phyloP scores from a whole-genome alignment of 1,139 yeast species.

The Kodamaea fungicola region DNA sequence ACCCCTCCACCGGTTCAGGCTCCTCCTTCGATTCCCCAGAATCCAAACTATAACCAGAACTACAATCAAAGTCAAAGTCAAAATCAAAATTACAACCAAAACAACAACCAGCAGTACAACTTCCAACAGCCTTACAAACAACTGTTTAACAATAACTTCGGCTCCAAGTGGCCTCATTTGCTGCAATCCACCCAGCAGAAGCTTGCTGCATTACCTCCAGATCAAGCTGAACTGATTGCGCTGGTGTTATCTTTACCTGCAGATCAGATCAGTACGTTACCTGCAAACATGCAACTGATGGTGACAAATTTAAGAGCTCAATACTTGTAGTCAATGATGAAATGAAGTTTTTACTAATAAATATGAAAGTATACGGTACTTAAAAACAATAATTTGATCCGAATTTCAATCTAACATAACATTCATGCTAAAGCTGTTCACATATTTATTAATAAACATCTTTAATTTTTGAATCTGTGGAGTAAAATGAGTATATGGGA shows the following conservation, averaged over 20 bases:
- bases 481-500: too few species aligned
- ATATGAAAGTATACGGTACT: too few species aligned
- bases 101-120: conserved; percentile 8
- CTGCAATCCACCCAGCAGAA: conserved; percentile 49
- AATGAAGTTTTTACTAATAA: too few species aligned
- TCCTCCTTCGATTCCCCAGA: conserved; percentile 6
- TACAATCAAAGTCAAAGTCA: conserved; percentile 4
- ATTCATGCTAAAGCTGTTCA: too few species aligned
- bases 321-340: conserved; percentile 31
- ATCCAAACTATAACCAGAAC: conserved; percentile 8
- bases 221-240: conserved; percentile 61
- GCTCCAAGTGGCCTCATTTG: conserved; percentile 45
- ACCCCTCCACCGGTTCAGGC: conserved; percentile 13
- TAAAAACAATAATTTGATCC: too few species aligned
- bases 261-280: conserved; percentile 53
- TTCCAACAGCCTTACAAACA: conserved; percentile 9
- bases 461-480: too few species aligned
- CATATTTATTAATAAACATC: too few species aligned
- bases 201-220: conserved; percentile 44
- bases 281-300: conserved; percentile 59
- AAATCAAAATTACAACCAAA: conserved; percentile 8
- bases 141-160: conserved; percentile 2
- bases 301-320: conserved; percentile 58
- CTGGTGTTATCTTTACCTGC: conserved; percentile 60
- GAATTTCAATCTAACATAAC: too few species aligned